phyloP scores from a whole-genome alignment of 1,284 basidiomycete genomes.

The Vanrija pseudolonga region DNA sequence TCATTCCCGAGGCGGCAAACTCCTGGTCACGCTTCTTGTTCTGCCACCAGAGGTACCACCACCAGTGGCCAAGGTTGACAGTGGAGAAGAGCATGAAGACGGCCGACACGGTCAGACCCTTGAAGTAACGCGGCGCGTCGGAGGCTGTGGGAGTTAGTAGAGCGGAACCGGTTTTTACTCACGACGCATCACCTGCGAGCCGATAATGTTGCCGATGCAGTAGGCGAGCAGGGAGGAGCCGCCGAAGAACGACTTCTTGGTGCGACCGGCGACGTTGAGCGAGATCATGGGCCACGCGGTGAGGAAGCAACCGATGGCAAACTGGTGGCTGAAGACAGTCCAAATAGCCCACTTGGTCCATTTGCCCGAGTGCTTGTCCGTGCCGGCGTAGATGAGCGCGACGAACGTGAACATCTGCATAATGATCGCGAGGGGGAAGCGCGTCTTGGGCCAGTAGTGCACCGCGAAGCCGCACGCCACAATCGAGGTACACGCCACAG shows the following conservation, averaged over 20 bases:
- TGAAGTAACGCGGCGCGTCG: slow-evolving; percentile 24
- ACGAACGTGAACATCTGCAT: slow-evolving; percentile 10
- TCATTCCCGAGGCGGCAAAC: slow-evolving; percentile 19
- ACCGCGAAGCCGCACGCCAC: slow-evolving; percentile 14
- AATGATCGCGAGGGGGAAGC: slow-evolving; percentile 25
- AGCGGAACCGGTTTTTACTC: neutral
- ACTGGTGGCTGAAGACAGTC: slow-evolving; percentile 9
- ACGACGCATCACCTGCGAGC: slow-evolving; percentile 22
- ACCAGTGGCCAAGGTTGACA: slow-evolving; percentile 18
- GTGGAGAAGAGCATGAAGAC: slow-evolving; percentile 10
- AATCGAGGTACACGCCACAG: slow-evolving; percentile 14
- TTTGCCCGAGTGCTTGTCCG: slow-evolving; percentile 11
- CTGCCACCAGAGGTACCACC: slow-evolving; percentile 20
- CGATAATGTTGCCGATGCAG: slow-evolving; percentile 29
- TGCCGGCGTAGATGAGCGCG: slow-evolving; percentile 23
- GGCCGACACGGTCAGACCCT: slow-evolving; percentile 19
- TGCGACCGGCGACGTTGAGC: slow-evolving; percentile 17
- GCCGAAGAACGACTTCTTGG: slow-evolving; percentile 21
- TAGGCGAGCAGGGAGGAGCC: slow-evolving; percentile 18
- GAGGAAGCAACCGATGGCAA: slow-evolving; percentile 19
- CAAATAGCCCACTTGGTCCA: slow-evolving; percentile 22
- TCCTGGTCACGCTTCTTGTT: slow-evolving; percentile 24
- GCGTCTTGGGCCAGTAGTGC: slow-evolving; percentile 12
- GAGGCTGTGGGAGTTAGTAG: neutral
- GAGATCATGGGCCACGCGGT: slow-evolving; percentile 11